Conservation (phyloP, 73 alveolate species). For the Loxodes magnus region DNA sequence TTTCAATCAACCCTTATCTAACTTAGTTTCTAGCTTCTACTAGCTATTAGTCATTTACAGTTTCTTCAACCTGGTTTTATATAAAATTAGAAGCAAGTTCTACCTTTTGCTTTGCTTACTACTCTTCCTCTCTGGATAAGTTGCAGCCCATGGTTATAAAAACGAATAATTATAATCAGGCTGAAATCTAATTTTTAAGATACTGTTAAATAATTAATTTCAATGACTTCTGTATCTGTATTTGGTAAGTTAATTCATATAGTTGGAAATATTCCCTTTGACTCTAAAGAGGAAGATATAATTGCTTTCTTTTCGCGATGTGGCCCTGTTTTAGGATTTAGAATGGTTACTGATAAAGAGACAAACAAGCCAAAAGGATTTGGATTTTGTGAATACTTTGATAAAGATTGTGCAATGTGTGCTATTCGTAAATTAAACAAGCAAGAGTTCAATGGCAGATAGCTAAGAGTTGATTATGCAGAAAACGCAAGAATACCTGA, state of each 20-base stretch:
- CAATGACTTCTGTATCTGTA: slow-evolving; percentile 14
- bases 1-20: too few relatives aligned
- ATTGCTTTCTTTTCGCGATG: slow-evolving; percentile 38
- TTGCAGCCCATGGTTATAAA: too few relatives aligned
- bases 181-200: too few relatives aligned
- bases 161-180: too few relatives aligned
- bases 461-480: slow-evolving; percentile 50
- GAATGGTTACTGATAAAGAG: slow-evolving; percentile 60
- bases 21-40: too few relatives aligned
- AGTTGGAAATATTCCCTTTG: slow-evolving; percentile 81
- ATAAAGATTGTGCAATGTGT: slow-evolving; percentile 70
- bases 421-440: slow-evolving; percentile 72
- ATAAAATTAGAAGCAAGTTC: too few relatives aligned
- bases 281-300: slow-evolving; percentile 53
- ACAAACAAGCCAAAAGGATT: slow-evolving; percentile 67
- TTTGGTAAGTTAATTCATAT: slow-evolving; percentile 20
- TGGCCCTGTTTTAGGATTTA: slow-evolving; percentile 64
- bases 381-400: slow-evolving; percentile 80
- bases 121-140: too few relatives aligned
- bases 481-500: too few relatives aligned
- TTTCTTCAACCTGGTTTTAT: too few relatives aligned
- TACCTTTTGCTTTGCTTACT: too few relatives aligned
- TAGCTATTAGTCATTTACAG: too few relatives aligned
- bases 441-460: slow-evolving; percentile 55
- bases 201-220: too few relatives aligned